Conservation (phyloP, 2,329 filamentous ascomycete genomes). For the Alternaria brassicae region DNA sequence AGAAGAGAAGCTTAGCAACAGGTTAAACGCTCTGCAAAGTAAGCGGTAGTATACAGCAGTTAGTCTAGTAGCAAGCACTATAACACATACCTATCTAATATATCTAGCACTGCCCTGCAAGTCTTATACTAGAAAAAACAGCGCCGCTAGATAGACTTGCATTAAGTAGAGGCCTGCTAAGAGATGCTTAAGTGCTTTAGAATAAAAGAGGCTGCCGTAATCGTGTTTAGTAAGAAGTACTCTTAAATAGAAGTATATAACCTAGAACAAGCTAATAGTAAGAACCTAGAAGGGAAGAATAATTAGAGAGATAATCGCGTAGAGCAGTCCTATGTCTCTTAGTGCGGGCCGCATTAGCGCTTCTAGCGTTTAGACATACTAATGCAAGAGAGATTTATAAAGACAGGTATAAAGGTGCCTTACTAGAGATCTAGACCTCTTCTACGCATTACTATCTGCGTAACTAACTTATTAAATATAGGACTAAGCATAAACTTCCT, state of each 20-base stretch:
- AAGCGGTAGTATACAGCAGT: constrained; percentile 17
- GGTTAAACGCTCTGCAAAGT: constrained; percentile 13
- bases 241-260: constrained; percentile 11
- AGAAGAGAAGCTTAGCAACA: constrained; percentile 10
- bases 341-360: background rate
- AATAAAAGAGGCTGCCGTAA: constrained; percentile 16
- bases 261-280: constrained; percentile 18
- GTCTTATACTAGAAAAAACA: constrained; percentile 18
- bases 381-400: constrained; percentile 26
- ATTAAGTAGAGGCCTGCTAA: constrained; percentile 18
- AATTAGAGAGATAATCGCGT: constrained; percentile 20
- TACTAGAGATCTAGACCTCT: constrained; percentile 13
- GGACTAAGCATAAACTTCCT: constrained; percentile 7
- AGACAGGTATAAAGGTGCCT: constrained; percentile 18
- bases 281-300: constrained; percentile 21
- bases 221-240: constrained; percentile 4
- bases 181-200: constrained; percentile 20
- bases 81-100: constrained; percentile 10
- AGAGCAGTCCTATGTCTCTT: constrained; percentile 17
- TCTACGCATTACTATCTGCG: constrained; percentile 6
- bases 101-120: constrained; percentile 7
- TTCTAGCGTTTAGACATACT: constrained; percentile 8
- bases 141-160: constrained; percentile 10
- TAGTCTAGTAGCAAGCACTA: constrained; percentile 6
- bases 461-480: constrained; percentile 18